phyloP scores from a whole-genome alignment of 1,284 basidiomycete genomes.

The Fereydounia khargensis region DNA sequence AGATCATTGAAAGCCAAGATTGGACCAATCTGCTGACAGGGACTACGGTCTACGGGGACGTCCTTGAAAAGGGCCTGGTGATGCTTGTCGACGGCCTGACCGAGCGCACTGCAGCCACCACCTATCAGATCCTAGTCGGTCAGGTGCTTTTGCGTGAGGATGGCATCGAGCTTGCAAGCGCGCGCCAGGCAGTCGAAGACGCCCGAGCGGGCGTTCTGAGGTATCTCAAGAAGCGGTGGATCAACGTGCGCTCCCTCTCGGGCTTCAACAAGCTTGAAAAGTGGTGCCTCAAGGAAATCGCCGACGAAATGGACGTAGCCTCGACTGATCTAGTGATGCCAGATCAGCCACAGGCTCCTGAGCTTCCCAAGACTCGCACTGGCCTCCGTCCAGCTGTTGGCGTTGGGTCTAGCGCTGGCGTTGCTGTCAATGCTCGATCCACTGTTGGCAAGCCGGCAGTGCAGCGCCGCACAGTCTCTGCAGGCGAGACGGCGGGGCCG shows the following conservation, averaged over 20 bases:
- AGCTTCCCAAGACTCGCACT: neutral
- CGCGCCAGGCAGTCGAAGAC: conserved; percentile 31
- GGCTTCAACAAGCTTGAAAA: conserved; percentile 77
- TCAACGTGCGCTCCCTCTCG: conserved; percentile 71
- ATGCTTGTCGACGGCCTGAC: conserved; percentile 47
- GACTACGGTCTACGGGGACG: conserved; percentile 36
- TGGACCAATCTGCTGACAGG: conserved; percentile 41
- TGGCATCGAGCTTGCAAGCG: conserved; percentile 10
- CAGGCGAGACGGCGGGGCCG: no score
- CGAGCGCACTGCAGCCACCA: conserved; percentile 27
- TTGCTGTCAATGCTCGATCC: no score
- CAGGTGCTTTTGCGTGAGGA: conserved; percentile 46
- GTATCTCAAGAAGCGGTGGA: conserved; percentile 62
- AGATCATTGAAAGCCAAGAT: conserved; percentile 29
- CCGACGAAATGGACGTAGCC: conserved; percentile 40
- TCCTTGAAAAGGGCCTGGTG: conserved; percentile 39
- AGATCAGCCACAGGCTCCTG: conserved; percentile 5
- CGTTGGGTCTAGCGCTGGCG: no score
- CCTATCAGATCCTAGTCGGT: conserved; percentile 43
- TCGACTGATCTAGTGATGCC: conserved; percentile 31
- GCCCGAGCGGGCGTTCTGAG: conserved; percentile 33
- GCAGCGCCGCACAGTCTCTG: no score
- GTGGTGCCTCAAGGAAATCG: conserved; percentile 85
- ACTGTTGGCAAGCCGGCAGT: neutral
- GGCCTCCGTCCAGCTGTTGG: conserved; percentile 1